Conservation (phyloP, 176 grass and related monocot genomes). For the Alopecurus myosuroides region DNA sequence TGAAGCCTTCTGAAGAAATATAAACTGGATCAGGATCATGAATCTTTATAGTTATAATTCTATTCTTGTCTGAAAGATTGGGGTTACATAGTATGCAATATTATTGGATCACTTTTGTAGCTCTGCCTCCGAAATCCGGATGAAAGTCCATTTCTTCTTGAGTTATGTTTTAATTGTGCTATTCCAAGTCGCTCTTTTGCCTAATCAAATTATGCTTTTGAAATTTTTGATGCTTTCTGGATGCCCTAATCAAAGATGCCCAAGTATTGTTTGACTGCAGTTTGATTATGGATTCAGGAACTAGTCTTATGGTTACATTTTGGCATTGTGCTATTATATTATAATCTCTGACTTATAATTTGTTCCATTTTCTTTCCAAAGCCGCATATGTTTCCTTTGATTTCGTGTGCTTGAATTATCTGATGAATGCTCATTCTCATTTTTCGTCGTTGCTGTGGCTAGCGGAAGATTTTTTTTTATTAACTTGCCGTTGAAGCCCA, state of each 20-base stretch:
- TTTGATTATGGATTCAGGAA: slow-evolving; percentile 5
- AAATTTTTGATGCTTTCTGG: slow-evolving; percentile 4
- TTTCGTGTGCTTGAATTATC: slow-evolving; percentile 5
- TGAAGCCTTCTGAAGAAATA: neutral
- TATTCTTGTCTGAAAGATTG: neutral
- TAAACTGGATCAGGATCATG: neutral
- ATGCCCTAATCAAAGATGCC: slow-evolving; percentile 9
- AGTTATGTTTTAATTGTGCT: neutral
- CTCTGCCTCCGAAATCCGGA: neutral
- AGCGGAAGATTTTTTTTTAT: neutral
- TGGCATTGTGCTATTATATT: slow-evolving; percentile 25
- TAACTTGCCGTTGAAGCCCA: neutral
- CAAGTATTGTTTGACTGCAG: slow-evolving; percentile 30
- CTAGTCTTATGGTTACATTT: neutral
- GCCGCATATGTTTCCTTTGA: slow-evolving; percentile 29
- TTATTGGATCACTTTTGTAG: neutral
- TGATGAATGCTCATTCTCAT: neutral
- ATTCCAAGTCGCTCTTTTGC: neutral
- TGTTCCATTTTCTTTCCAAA: slow-evolving; percentile 28
- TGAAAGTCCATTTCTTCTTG: neutral
- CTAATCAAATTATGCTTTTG: neutral
- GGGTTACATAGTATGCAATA: neutral
- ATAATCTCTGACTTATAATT: slow-evolving; percentile 28
- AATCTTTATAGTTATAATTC: neutral
- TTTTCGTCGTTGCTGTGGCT: neutral